Base-by-base conservation (phyloP, 495 filamentous ascomycete species). In the Xylaria sp. region DNA sequence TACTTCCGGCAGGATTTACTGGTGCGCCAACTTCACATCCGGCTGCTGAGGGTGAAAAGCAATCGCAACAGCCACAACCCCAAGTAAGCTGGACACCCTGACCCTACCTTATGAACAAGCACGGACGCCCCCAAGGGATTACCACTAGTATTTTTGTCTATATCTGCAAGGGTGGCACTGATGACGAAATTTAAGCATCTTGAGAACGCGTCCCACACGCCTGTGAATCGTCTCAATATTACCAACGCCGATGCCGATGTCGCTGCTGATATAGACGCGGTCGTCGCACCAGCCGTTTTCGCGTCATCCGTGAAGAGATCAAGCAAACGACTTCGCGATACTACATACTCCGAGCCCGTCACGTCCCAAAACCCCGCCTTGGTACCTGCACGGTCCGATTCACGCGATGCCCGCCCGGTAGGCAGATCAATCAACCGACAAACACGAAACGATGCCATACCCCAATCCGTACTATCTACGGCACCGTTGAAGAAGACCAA, bases 121-220 rank as follows among this genome's bases (percentile, higher is more conserved):
- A 68, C 70, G 41, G 50, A 71, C 48, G 37, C 9, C 41, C 15
- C 61, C 26, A 48, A 2, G 35, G 24, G 19, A 19, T 41, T 52
- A 66, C 24, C 24, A 66, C 24, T 50, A 9, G 0, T 24, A 6
- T 24, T 50, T 24, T 50, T 9, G 24, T 50, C 7, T 29, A 43
- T 35, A 66, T 63, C 43, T 71, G 31, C 73, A 72, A 75, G 75
- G 77, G 61, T 77, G 73, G 75, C 72, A 75, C 77, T 79, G 73
- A 79, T 77, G 58, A n/a, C 62, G 74, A 63, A 69, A 62, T 70
- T 61, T 19, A 69, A 76, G 69, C 67, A 71, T 61, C 53, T 71
- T 11, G 64, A 44, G 62, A 74, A 74, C 77, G 75, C 77, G 77
- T 62, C 26, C 24, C 46, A 69, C 67, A 53, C 66, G 48, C 43